Evolutionary conservation across 495 filamentous ascomycete species (phyloP).

Genomic region (Trichoderma asperelloides): DNA sequence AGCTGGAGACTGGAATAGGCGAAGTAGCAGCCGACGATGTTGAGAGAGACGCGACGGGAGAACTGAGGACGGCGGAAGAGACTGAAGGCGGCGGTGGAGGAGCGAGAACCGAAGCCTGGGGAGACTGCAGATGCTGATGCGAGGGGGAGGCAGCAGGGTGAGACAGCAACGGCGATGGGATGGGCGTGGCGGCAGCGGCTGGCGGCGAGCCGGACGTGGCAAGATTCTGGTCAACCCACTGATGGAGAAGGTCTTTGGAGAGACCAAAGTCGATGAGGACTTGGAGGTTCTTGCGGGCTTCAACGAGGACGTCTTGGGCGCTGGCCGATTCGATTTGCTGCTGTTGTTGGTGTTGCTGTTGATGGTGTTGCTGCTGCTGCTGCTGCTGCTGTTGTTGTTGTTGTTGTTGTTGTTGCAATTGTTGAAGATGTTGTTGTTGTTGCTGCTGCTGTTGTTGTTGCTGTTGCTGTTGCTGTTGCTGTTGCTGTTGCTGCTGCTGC

Average conservation of each 20-base stretch:
- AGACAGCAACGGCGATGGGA: constrained; percentile 5
- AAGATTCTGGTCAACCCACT: not conserved
- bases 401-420: not conserved
- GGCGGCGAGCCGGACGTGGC: not conserved
- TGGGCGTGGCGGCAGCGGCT: not conserved
- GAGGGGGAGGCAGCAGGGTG: not conserved
- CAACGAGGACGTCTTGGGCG: constrained; percentile 7
- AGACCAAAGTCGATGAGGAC: constrained; percentile 14
- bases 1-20: not conserved
- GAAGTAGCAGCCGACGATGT: not conserved
- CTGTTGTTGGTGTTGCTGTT: not conserved
- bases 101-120: not conserved
- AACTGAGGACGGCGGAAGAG: not conserved
- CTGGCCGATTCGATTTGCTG: not conserved
- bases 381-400: constrained; percentile 5
- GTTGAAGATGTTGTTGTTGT: not conserved
- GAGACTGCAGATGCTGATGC: not conserved
- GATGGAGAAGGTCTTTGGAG: constrained; percentile 24
- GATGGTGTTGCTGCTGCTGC: not conserved
- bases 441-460: not conserved
- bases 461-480: not conserved
- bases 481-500: not conserved
- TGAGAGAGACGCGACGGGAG: not conserved
- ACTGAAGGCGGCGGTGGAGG: not conserved
- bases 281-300: constrained; percentile 10